These are phyloP conservation scores for Lyophyllum decastes DNA, from an alignment of 768 basidiomycete genomes.

Conservation along the genomic window DNA sequence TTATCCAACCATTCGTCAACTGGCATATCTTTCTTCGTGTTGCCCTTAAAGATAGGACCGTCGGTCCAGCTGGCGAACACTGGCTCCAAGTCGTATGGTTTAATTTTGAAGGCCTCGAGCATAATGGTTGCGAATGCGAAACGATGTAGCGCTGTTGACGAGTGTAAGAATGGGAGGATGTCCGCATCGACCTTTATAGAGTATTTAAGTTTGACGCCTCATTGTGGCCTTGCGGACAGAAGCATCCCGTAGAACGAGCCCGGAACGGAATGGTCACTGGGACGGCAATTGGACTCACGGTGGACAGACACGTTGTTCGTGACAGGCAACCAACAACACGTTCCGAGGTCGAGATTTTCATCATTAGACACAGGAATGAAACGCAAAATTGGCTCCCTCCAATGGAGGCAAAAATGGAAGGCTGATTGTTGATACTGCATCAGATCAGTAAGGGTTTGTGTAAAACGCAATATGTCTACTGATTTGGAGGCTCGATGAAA, in stretches of 20 bases:
- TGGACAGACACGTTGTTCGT: background rate
- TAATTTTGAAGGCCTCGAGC: constrained; percentile 80
- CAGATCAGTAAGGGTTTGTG: no score
- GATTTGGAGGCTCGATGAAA: no score
- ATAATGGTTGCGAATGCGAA: constrained; percentile 29
- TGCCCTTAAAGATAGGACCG: constrained; percentile 67
- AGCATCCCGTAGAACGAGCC: constrained; percentile 1
- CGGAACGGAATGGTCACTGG: background rate
- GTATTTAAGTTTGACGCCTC: constrained; percentile 21
- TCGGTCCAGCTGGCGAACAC: constrained; percentile 65
- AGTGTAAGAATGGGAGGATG: constrained; percentile 1
- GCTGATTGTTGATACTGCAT: background rate
- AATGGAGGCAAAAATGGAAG: background rate
- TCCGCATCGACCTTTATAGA: background rate
- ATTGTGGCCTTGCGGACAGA: constrained; percentile 16
- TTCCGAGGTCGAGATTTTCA: constrained; percentile 7
- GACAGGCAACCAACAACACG: constrained; percentile 1
- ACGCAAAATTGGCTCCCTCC: background rate
- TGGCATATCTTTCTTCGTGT: constrained; percentile 65
- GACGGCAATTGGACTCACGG: constrained; percentile 1
- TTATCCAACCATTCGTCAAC: constrained; percentile 75
- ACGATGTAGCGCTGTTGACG: background rate
- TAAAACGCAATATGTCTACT: no score
- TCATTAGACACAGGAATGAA: background rate
- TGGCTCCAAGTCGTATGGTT: constrained; percentile 74